Conservation (phyloP, 1,284 basidiomycete genomes). For the Meira nashicola region DNA sequence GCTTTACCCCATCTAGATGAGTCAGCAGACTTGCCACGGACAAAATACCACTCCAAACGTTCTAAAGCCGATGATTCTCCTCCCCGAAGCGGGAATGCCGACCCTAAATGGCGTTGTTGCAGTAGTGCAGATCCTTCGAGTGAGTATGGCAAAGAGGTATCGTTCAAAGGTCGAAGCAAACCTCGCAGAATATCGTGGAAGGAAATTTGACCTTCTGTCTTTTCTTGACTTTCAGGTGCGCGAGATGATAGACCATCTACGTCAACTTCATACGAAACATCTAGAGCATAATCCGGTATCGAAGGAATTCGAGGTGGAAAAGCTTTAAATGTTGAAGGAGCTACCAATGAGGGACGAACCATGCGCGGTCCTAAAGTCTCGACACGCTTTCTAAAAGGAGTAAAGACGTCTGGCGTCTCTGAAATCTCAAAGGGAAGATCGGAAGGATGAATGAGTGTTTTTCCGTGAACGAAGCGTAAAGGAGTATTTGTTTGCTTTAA, state of each 20-base stretch:
- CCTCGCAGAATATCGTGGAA: constrained; percentile 46
- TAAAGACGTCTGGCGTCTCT: constrained; percentile 58
- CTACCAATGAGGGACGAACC: constrained; percentile 33
- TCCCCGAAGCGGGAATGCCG: constrained; percentile 43
- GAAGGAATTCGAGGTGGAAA: constrained; percentile 27
- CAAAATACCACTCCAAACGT: constrained; percentile 48
- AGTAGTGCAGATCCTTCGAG: constrained; percentile 32
- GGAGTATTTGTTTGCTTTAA: constrained; percentile 29
- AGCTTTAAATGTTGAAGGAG: constrained; percentile 36
- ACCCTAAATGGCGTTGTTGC: constrained; percentile 43
- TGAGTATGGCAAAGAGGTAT: constrained; percentile 29
- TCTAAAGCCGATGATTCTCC: constrained; percentile 45
- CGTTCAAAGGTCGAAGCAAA: constrained; percentile 39
- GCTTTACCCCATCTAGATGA: constrained; percentile 38
- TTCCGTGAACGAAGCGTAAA: constrained; percentile 36
- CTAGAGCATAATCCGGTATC: constrained; percentile 39
- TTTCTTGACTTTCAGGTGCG: constrained; percentile 25
- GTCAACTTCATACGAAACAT: constrained; percentile 46
- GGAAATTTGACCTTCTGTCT: constrained; percentile 39
- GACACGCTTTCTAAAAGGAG: constrained; percentile 57
- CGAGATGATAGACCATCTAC: constrained; percentile 37
- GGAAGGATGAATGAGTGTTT: constrained; percentile 50
- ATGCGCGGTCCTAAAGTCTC: constrained; percentile 55
- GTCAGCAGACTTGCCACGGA: constrained; percentile 42
- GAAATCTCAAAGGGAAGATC: constrained; percentile 56